Evolutionary conservation across 352 stramenopile species (phyloP), one percentile per base, ranked within the genome.

Genomic region (Phytophthora kernoviae): DNA sequence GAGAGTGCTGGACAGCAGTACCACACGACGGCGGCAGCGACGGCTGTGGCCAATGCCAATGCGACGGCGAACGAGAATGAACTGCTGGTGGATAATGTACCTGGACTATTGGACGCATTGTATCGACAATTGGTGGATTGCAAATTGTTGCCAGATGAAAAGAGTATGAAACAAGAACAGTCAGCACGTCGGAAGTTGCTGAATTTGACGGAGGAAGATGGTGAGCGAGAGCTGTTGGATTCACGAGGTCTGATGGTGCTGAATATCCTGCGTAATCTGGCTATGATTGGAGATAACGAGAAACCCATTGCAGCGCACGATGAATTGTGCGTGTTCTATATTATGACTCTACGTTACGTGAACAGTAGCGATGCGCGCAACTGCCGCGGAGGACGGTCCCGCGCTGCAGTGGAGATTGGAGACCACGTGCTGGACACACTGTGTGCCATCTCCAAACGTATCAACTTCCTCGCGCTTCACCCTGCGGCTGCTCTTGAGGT

Each of bases 251-350:
- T 90, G 24, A 53, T 85, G 27, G 54, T 94, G 48, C 65, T 94
- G 46, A 91, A 94, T 48, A 87, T 94, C n/a, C 12, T 94, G 27
- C 81, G 84, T 30, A 94, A 94, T 34, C 54, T 92, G 36, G 79
- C 80, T 4, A 84, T 91, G 68, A 67, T 92, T n/a, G 47, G 66
- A 4, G 84, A 77, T 18, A 94, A 94, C 54, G 77, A 91, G 53
- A 77, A 81, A 45, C 66, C 76, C 0, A 62, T 94, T 9, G 81
- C 82, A 5, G 65, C 81, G 22, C 81, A 94, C 45, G 77, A 90
- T 43, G 79, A 89, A 17, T 46, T 90, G 18, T 82, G 74, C 12
- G 63, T 88, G 34, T 88, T 81, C 34, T 61, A 86, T 21, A 90
- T 90, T 53, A 63, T 86, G n/a, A 63, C 67, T 20, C 59, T 91